Percentiles rank a stretch among this genome's conserved stretches.
These are phyloP conservation scores for Elongisporangium senticosum DNA, from an alignment of 352 stramenopile genomes.

Conservation along the genomic window DNA sequence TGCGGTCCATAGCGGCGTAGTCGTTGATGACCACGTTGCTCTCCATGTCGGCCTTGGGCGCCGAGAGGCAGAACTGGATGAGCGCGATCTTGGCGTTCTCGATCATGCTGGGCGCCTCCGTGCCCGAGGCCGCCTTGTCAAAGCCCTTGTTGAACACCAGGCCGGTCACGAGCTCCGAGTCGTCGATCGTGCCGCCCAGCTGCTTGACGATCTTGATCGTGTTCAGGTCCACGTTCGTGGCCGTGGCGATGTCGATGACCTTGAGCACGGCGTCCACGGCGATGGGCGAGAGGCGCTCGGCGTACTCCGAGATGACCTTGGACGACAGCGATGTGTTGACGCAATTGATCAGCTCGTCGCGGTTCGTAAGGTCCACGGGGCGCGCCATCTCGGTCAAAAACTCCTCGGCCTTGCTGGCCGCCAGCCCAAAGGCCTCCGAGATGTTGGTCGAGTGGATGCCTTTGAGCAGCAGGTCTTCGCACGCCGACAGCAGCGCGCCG, in stretches of 20 bases:
- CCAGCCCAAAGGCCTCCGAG: conserved; percentile 93
- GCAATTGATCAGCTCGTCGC: conserved; percentile 94
- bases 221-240: conserved; percentile 96
- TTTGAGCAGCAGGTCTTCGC: conserved; percentile 87
- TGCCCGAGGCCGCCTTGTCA: conserved; percentile 60
- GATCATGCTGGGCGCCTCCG: conserved; percentile 66
- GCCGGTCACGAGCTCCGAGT: conserved; percentile 97
- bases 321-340: conserved; percentile 98
- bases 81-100: conserved; percentile 99
- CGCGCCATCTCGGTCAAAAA: conserved; percentile 89
- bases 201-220: conserved; percentile 98
- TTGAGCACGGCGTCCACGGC: conserved; percentile 98
- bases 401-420: conserved; percentile 83
- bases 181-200: conserved; percentile 98
- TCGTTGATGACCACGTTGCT: conserved; percentile 99
- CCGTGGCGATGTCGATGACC: conserved; percentile 91
- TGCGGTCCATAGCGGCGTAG: conserved; percentile 99
- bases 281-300: conserved; percentile 96
- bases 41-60: conserved; percentile 99
- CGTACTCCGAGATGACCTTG: conserved; percentile 98
- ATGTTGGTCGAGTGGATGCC: conserved; percentile 99
- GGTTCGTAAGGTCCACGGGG: conserved; percentile 93
- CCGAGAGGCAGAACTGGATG: conserved; percentile 99
- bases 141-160: conserved; percentile 98
- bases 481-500: conserved; percentile 96